These are phyloP conservation scores for Aspergillus tubingensis DNA, from an alignment of 2,329 filamentous ascomycete genomes.

Conservation along the genomic window DNA sequence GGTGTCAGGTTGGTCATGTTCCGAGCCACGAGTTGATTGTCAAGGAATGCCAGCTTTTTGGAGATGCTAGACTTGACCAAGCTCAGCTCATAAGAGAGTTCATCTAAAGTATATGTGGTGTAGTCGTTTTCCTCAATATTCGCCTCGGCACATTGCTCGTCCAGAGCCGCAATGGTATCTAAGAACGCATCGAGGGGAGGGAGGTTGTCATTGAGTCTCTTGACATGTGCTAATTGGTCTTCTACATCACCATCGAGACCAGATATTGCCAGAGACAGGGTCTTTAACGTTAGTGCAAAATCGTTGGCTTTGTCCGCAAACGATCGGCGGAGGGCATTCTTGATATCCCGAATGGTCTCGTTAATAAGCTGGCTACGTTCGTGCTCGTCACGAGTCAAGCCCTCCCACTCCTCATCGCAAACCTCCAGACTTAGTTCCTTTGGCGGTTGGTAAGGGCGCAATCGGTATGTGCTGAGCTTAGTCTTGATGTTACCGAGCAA, in stretches of 20 bases:
- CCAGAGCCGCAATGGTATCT: constrained; percentile 79
- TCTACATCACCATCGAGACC: constrained; percentile 97
- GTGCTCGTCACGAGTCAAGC: constrained; percentile 80
- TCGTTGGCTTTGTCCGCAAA: constrained; percentile 99
- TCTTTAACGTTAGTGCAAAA: constrained; percentile 92
- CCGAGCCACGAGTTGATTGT: constrained; percentile 97
- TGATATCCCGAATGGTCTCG: constrained; percentile 98
- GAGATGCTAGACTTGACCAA: constrained; percentile 89
- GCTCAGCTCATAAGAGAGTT: constrained; percentile 88
- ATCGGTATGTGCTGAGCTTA: constrained; percentile 89
- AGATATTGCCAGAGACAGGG: constrained; percentile 89
- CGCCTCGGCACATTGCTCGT: constrained; percentile 87
- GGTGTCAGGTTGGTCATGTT: constrained; percentile 99
- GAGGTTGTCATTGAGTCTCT: constrained; percentile 80
- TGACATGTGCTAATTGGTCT: constrained; percentile 86
- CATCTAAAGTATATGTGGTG: constrained; percentile 98
- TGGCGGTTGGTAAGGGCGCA: constrained; percentile 89
- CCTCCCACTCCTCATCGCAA: constrained; percentile 79
- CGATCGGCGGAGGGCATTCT: constrained; percentile 85
- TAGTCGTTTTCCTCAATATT: constrained; percentile 99
- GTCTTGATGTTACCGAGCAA: constrained; percentile 98
- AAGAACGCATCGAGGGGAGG: constrained; percentile 89
- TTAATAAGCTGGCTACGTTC: constrained; percentile 91
- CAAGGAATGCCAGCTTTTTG: constrained; percentile 94
- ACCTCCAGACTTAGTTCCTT: constrained; percentile 77